A percentile compares a stretch with the other conserved stretches of the same genome.
Evolutionary conservation across 2,329 filamentous ascomycete species (phyloP).

Genomic region (Thielaviopsis euricoi): DNA sequence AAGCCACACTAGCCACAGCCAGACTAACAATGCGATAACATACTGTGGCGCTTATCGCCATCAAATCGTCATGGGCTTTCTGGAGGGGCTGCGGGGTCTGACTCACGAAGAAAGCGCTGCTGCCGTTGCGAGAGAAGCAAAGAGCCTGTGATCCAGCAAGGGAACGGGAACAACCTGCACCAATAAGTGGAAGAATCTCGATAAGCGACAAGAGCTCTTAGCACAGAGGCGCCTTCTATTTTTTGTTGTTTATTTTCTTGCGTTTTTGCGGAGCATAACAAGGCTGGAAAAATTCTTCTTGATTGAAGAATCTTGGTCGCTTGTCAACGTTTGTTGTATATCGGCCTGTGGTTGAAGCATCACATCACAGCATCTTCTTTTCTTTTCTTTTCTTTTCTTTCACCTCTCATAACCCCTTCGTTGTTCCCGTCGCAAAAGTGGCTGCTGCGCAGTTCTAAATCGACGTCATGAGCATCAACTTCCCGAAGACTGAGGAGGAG

Average conservation of each 20-base stretch:
- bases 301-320: background rate
- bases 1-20: background rate
- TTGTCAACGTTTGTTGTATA: background rate
- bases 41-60: constrained; percentile 3
- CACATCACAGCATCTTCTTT: too few species aligned
- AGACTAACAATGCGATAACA: background rate
- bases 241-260: background rate
- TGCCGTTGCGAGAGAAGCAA: background rate
- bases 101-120: constrained; percentile 2
- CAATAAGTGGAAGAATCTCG: background rate
- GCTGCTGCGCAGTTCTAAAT: background rate
- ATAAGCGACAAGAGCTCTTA: background rate
- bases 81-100: constrained; percentile 10
- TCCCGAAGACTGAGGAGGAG: constrained; percentile 15
- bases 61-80: background rate
- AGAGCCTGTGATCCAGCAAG: background rate
- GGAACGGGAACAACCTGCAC: background rate
- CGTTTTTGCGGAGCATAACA: background rate
- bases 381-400: background rate
- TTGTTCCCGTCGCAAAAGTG: background rate
- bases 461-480: constrained; percentile 14
- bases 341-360: too few species aligned
- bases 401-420: background rate
- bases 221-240: background rate
- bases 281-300: background rate